A percentile compares a stretch with the other conserved stretches of the same genome.
These are phyloP conservation scores for Citrullus colocynthis DNA, from an alignment of 306 rosid genomes.

Conservation along the genomic window DNA sequence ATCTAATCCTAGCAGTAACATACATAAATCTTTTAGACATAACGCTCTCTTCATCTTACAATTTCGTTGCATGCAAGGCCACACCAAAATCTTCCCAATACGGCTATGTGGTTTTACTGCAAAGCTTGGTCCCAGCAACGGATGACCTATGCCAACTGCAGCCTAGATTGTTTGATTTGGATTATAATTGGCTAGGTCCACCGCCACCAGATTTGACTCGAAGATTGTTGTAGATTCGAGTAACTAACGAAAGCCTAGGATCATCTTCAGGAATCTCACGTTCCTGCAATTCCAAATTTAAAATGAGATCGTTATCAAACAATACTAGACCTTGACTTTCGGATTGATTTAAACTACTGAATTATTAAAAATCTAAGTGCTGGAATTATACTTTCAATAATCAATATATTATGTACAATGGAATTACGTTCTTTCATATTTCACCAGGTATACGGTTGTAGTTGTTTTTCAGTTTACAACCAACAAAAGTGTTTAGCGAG, in stretches of 20 bases:
- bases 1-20: neutral
- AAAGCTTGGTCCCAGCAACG: neutral
- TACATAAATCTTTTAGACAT: neutral
- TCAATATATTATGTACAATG: neutral
- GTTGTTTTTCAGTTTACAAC: neutral
- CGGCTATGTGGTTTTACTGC: neutral
- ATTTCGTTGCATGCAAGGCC: too few species aligned
- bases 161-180: neutral
- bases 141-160: neutral
- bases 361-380: neutral
- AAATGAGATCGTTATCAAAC: too few species aligned
- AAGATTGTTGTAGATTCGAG: constrained; percentile 24
- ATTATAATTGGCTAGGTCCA: neutral
- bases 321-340: too few species aligned
- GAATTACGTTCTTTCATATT: neutral
- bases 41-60: neutral
- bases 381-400: neutral
- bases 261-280: constrained; percentile 78
- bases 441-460: neutral
- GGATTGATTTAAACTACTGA: neutral
- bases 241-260: constrained; percentile 52
- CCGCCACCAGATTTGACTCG: constrained; percentile 26
- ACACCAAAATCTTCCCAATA: neutral
- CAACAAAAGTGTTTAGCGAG: neutral
- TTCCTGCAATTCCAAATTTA: constrained; percentile 16